Evolutionary conservation across 2,329 filamentous ascomycete species (phyloP), one percentile per base, ranked within the genome.

Genomic region (Claviceps sp.): DNA sequence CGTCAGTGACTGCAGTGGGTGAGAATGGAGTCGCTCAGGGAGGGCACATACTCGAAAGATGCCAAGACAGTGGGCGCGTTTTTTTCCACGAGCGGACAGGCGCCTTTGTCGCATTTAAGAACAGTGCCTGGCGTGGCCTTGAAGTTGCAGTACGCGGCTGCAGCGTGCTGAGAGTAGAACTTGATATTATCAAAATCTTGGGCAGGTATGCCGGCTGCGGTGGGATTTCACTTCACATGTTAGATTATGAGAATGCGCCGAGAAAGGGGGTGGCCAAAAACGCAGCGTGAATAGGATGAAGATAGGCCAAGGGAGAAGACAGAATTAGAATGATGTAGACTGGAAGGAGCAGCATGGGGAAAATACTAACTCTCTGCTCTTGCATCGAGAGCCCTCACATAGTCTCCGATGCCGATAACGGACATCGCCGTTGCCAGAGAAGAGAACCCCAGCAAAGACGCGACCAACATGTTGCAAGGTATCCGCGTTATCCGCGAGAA

Each of bases 71-170:
- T 74, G 34, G 67, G 72, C 22, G 67, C 63, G 54, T 73, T 67
- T 37, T 66, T 61, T 56, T 67, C 61, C 30, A 79, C 66, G 13
- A 65, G 60, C 2, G 71, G 66, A 55, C 78, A 81, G 47, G 62
- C 65, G 49, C 65, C 56, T 9, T 63, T 60, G n/a, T 60, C 47
- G 62, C 78, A 81, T 40, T 61, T 62, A 20, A 81, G 58, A 16
- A 56, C 46, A 8, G 67, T 57, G 34, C 74, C 73, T 1, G 66
- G 57, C 1, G 63, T 41, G 11, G 59, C 64, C 2, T 70, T 61
- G 49, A 62, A 69, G 63, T 79, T 79, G 67, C 78, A 81, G 63
- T 78, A 78, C 2, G 72, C 67, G 3, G 76, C 73, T 2, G 66
- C 71, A 3, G 76, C 65, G 57, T 77, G 77, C 62, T 81, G 71